Base-by-base conservation (phyloP, 208 protist species). In the Wallacemonas sp. region DNA sequence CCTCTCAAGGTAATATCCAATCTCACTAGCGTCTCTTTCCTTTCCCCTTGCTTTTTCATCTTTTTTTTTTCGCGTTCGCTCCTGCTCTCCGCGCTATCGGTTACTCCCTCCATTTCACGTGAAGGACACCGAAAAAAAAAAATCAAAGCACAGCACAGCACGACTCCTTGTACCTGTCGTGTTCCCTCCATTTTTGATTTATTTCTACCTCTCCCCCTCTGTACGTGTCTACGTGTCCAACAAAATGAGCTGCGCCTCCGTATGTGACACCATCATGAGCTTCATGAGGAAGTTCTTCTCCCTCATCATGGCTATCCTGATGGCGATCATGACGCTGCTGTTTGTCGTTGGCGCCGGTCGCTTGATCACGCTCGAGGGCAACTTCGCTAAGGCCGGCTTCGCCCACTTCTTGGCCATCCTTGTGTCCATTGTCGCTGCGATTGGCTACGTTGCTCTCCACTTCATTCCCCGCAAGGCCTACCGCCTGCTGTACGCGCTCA, bases 281-380 rank as follows among this genome's bases (percentile, higher is more conserved):
- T 87, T 89, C 59, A 25, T 89, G 41, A 77, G 83, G 25, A 94
- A 94, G 72, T 94, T 91, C 70, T 77, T 92, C 59, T 92, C 88
- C 2, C 77, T 94, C 29, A 89, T 94, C 41, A 38, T 94, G n/a
- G 85, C 72, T 25, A 57, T 83, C 16, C 28, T 86, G 23, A 82
- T 92, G 76, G 84, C 77, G 10, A 23, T 90, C 55, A 57, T 74
- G 36, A 91, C 85, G 26, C 45, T 87, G 29, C 28, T 93, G 2
- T 95, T 91, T 67, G 65, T 81, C 52, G 72, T 93, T 46, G 86
- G 86, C 23, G 74, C 70, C 16, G 82, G 76, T 28, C 55, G 72
- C 44, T 61, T 90, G 39, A 81, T 92, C 57, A 81, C 74, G 2
- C 23, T 61, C 10, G 76, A 83, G 23, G 70, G 81, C 29, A 89